Conservation (phyloP, 257 asterid species). For the Solanum rostratum region DNA sequence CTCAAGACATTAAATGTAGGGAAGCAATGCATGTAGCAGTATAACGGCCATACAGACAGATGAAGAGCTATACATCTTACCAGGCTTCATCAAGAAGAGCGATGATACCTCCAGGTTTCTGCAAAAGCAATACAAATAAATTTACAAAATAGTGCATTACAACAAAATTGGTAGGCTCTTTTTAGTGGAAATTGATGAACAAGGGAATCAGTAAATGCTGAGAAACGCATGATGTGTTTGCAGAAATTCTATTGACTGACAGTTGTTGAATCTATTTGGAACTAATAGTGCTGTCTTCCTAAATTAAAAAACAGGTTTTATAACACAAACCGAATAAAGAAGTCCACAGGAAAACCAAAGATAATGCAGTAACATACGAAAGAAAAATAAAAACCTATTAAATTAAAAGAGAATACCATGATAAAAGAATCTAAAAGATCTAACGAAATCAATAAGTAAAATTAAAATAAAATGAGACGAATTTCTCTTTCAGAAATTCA, state of each 20-base stretch:
- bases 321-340: not conserved
- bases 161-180: not conserved
- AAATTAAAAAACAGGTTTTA: not conserved
- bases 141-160: not conserved
- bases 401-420: not conserved
- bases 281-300: not conserved
- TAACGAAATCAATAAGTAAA: not conserved
- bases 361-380: not conserved
- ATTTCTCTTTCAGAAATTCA: not conserved
- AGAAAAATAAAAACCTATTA: not conserved
- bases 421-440: not conserved
- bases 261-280: not conserved
- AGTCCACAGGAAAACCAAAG: not conserved
- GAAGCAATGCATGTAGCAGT: not conserved
- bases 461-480: not conserved
- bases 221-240: not conserved
- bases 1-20: not conserved
- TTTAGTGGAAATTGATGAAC: not conserved
- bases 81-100: slow-evolving; percentile 99
- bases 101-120: slow-evolving; percentile 98
- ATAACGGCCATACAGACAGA: not conserved
- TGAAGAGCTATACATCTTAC: slow-evolving; percentile 17
- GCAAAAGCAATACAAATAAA: slow-evolving; percentile 15
- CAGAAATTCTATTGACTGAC: not conserved
- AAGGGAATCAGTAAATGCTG: not conserved